phyloP scores from a whole-genome alignment of 768 basidiomycete genomes.

The Trametes cingulata region DNA sequence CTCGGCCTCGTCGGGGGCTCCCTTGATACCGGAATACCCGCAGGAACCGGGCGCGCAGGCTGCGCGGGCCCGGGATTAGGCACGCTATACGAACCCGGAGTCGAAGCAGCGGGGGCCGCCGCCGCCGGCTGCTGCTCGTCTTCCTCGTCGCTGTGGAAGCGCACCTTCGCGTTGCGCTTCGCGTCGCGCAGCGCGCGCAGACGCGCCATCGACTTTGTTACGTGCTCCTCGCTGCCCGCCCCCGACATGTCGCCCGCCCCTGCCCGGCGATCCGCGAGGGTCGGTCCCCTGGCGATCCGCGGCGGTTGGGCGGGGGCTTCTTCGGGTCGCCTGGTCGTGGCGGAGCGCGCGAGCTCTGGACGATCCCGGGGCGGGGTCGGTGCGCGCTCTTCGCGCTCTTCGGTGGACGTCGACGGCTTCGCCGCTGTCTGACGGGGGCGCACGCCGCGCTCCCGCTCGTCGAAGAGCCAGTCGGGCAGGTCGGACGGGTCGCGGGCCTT shows the following conservation, averaged over 20 bases:
- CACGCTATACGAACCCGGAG: background rate
- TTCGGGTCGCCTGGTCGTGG: background rate
- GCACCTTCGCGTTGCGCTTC: slow-evolving; percentile 28
- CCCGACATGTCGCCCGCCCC: background rate
- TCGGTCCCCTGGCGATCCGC: slow-evolving; percentile 10
- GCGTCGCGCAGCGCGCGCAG: slow-evolving; percentile 28
- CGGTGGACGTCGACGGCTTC: slow-evolving; percentile 17
- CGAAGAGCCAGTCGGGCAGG: slow-evolving; percentile 68
- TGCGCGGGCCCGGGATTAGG: background rate
- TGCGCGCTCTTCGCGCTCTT: slow-evolving; percentile 1
- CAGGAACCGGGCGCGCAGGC: background rate
- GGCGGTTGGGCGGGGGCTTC: background rate
- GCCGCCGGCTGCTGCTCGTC: background rate
- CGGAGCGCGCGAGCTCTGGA: slow-evolving; percentile 14
- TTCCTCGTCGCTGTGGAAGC: slow-evolving; percentile 21
- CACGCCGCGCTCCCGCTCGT: slow-evolving; percentile 50
- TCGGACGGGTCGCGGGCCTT: slow-evolving; percentile 58
- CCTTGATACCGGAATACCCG: slow-evolving; percentile 2
- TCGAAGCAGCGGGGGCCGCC: background rate
- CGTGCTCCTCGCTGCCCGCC: slow-evolving; percentile 18
- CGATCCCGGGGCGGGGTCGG: slow-evolving; percentile 27
- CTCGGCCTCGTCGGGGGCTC: slow-evolving; percentile 8
- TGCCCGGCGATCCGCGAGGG: slow-evolving; percentile 14
- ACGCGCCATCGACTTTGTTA: slow-evolving; percentile 21
- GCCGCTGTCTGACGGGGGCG: slow-evolving; percentile 12